phyloP scores from a whole-genome alignment of 306 rosid genomes.

The Casuarina cunninghamiana region DNA sequence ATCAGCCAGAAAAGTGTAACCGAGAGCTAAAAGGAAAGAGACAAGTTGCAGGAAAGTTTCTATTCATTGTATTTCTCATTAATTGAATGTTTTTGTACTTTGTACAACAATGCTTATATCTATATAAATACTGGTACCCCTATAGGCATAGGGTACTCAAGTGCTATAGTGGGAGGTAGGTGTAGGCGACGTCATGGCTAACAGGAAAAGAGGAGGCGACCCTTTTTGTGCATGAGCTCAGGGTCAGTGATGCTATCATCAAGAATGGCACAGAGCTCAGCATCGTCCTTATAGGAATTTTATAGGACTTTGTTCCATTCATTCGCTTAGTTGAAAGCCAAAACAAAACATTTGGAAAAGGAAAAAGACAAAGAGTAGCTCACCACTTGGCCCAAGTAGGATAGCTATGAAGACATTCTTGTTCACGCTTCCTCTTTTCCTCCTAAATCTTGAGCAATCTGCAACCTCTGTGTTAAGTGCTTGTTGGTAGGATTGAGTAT shows the following conservation, averaged over 20 bases:
- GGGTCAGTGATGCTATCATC: conserved; percentile 92
- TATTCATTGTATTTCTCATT: too few species aligned
- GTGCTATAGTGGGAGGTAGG: too few species aligned
- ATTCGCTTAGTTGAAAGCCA: not conserved
- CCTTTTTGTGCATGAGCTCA: conserved; percentile 80
- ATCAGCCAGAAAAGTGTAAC: too few species aligned
- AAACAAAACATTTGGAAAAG: not conserved
- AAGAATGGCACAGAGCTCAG: conserved; percentile 78
- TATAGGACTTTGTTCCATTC: conserved; percentile 52
- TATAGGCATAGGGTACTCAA: too few species aligned
- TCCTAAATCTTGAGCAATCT: conserved; percentile 77
- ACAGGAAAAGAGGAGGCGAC: not conserved
- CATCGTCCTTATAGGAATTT: conserved; percentile 76
- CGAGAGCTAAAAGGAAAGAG: too few species aligned
- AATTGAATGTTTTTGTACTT: too few species aligned
- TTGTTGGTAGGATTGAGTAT: too few species aligned
- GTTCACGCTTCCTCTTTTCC: conserved; percentile 74
- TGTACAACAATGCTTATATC: too few species aligned
- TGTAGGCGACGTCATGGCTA: too few species aligned
- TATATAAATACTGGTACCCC: too few species aligned
- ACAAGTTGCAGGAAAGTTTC: too few species aligned
- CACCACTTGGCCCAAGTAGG: conserved; percentile 88
- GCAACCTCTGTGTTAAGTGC: conserved; percentile 41
- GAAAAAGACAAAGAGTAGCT: not conserved
- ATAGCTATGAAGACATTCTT: conserved; percentile 64